Conservation (phyloP, 176 grass and related monocot genomes). For the Pontederia crassipes region DNA sequence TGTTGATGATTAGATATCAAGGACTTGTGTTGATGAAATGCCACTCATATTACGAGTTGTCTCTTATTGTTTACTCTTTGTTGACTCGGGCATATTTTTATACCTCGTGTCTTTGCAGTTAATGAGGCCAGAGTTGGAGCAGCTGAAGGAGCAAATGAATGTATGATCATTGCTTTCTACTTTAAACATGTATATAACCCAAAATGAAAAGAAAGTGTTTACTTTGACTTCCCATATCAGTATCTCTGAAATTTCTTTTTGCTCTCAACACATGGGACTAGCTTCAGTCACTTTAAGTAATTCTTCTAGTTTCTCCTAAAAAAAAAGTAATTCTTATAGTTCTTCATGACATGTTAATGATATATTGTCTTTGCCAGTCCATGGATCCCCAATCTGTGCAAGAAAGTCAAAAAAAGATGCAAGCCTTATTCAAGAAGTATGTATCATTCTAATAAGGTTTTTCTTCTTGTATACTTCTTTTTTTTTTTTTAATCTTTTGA, state of each 20-base stretch:
- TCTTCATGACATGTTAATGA: not conserved
- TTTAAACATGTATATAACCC: too few relatives aligned
- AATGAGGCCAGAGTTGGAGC: slow-evolving; percentile 63
- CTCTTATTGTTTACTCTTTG: slow-evolving; percentile 1
- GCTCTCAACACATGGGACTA: too few relatives aligned
- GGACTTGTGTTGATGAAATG: too few relatives aligned
- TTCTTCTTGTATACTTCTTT: not conserved
- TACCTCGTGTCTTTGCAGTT: slow-evolving; percentile 26
- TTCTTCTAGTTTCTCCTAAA: too few relatives aligned
- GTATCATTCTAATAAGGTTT: slow-evolving; percentile 9
- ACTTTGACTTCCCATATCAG: too few relatives aligned
- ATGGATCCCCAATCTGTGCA: slow-evolving; percentile 31
- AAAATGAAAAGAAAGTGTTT: too few relatives aligned
- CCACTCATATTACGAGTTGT: too few relatives aligned
- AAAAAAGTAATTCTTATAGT: too few relatives aligned
- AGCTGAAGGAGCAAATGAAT: slow-evolving; percentile 53
- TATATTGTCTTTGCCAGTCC: slow-evolving; percentile 31
- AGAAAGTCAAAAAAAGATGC: slow-evolving; percentile 43
- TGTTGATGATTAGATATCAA: too few relatives aligned
- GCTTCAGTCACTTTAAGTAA: too few relatives aligned
- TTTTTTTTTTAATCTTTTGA: slow-evolving; percentile 1
- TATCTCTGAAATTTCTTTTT: too few relatives aligned
- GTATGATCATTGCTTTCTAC: slow-evolving; percentile 26
- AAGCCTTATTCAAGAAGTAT: slow-evolving; percentile 57
- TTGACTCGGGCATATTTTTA: not conserved